Conservation (phyloP, 1,139 yeast genomes). For the Yamadazyma atmosphaerica region DNA sequence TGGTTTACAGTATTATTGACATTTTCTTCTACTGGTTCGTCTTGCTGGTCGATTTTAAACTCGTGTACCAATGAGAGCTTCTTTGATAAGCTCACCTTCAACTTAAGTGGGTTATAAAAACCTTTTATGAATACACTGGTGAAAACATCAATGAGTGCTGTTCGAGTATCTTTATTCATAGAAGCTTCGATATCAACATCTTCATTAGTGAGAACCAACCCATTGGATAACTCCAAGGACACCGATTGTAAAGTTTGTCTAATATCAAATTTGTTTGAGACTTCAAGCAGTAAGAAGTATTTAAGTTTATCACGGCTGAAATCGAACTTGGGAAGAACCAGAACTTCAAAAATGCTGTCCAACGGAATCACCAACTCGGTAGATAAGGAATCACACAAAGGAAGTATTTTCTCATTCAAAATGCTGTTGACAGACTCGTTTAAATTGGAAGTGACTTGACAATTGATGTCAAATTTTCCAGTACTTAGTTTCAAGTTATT, state of each 20-base stretch:
- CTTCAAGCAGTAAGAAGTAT: conserved; percentile 25
- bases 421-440: background rate
- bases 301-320: conserved; percentile 1
- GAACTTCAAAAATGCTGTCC: background rate
- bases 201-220: conserved; percentile 10
- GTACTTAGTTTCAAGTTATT: conserved; percentile 26
- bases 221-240: conserved; percentile 20
- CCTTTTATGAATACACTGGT: conserved; percentile 28
- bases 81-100: conserved; percentile 22
- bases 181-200: conserved; percentile 4
- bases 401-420: background rate
- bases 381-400: background rate
- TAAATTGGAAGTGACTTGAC: background rate
- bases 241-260: conserved; percentile 20
- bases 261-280: conserved; percentile 28
- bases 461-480: conserved; percentile 25
- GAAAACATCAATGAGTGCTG: conserved; percentile 17
- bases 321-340: background rate
- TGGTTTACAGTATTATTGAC: background rate
- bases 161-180: background rate
- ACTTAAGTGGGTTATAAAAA: conserved; percentile 21
- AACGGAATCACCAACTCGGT: background rate
- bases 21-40: background rate
- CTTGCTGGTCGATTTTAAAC: conserved; percentile 3
- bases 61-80: conserved; percentile 17